These are phyloP conservation scores for Phytophthora constricta DNA, from an alignment of 352 stramenopile species.

Conservation along the genomic window DNA sequence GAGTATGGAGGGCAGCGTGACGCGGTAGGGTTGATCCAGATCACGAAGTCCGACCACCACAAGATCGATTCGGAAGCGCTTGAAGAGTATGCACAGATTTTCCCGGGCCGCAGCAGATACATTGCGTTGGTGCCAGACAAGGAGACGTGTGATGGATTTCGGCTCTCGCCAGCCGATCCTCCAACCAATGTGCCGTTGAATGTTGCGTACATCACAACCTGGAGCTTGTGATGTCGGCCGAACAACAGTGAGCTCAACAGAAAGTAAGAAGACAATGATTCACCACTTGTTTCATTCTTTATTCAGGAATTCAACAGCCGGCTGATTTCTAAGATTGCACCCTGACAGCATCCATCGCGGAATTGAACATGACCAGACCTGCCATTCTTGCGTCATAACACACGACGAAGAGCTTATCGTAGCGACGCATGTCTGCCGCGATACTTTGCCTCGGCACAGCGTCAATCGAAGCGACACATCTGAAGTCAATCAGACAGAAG, in stretches of 20 bases:
- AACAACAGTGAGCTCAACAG: too few relatives aligned
- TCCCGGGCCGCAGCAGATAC: constrained; percentile 7
- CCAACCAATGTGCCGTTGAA: constrained; percentile 22
- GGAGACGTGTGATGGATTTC: constrained; percentile 20
- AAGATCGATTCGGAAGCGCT: constrained; percentile 26
- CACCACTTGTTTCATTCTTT: too few relatives aligned
- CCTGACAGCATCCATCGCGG: neutral
- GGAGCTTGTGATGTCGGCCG: constrained; percentile 5
- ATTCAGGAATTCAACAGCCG: too few relatives aligned
- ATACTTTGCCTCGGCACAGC: neutral
- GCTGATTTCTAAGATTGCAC: too few relatives aligned
- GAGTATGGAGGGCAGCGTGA: constrained; percentile 9
- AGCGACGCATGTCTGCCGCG: neutral
- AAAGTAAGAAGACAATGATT: too few relatives aligned
- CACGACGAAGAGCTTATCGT: neutral
- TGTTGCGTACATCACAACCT: constrained; percentile 23
- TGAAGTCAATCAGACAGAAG: neutral
- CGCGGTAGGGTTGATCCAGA: constrained; percentile 25
- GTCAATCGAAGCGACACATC: neutral
- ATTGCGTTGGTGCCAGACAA: constrained; percentile 29
- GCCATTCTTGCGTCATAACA: too few relatives aligned
- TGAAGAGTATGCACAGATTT: constrained; percentile 20
- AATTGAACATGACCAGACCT: neutral
- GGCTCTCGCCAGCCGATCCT: constrained; percentile 21
- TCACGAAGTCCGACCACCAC: constrained; percentile 24